Evolutionary conservation across 148 eudicot species (phyloP).

Genomic region (Chenopodium album): DNA sequence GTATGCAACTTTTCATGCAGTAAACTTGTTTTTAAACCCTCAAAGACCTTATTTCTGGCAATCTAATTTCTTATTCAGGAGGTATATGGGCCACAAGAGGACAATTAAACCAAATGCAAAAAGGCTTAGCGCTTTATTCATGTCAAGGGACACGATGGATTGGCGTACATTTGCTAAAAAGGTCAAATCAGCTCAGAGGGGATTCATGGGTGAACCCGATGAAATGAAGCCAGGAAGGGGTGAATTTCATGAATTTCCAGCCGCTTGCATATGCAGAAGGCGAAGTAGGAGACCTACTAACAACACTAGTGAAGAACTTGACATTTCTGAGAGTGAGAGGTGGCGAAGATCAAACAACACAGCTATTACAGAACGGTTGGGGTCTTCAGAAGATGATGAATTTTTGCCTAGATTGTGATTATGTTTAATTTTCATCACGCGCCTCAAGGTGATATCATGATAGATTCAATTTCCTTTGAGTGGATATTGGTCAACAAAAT

Average conservation of each 20-base stretch:
- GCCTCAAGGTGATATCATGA: background rate
- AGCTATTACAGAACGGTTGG: slow-evolving; percentile 14
- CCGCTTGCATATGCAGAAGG: slow-evolving; percentile 76
- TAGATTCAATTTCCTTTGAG: background rate
- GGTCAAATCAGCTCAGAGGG: slow-evolving; percentile 85
- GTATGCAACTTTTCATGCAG: background rate
- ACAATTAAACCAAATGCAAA: slow-evolving; percentile 95
- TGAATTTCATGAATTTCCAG: slow-evolving; percentile 86
- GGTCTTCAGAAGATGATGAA: slow-evolving; percentile 27
- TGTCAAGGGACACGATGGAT: slow-evolving; percentile 59
- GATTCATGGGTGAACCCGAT: slow-evolving; percentile 96
- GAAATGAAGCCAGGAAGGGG: slow-evolving; percentile 75
- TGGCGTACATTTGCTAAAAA: slow-evolving; percentile 73
- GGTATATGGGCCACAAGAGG: slow-evolving; percentile 91
- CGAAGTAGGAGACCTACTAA: slow-evolving; percentile 34
- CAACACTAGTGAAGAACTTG: slow-evolving; percentile 24
- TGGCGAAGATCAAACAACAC: slow-evolving; percentile 32
- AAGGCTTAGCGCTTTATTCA: slow-evolving; percentile 73
- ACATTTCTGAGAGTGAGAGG: slow-evolving; percentile 30
- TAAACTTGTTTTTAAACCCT: background rate
- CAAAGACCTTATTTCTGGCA: slow-evolving; percentile 6
- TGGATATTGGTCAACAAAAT: slow-evolving; percentile 12
- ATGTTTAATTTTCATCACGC: background rate
- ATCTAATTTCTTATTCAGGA: slow-evolving; percentile 40
- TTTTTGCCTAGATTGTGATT: slow-evolving; percentile 31